Conservation (phyloP, 257 asterid species). For the Verbascum thapsus region DNA sequence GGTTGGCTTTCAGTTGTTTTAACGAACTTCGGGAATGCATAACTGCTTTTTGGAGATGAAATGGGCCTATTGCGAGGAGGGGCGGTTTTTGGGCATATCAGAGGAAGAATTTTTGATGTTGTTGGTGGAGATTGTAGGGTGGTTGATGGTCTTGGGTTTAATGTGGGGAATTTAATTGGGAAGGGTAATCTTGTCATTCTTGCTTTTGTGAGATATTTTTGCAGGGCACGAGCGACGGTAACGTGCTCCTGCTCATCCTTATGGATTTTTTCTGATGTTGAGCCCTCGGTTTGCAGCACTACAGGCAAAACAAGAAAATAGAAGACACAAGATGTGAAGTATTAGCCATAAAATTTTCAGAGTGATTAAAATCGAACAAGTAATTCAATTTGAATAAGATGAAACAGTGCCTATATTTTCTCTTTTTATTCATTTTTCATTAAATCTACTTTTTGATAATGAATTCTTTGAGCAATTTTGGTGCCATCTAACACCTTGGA, state of each 20-base stretch:
- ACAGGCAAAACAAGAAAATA: slow-evolving; percentile 46
- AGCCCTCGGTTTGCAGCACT: slow-evolving; percentile 69
- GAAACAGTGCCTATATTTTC: background rate
- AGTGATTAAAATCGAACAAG: background rate
- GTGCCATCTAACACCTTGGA: no score
- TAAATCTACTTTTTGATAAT: no score
- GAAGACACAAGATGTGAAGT: slow-evolving; percentile 11
- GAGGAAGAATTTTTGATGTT: slow-evolving; percentile 91
- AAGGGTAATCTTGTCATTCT: slow-evolving; percentile 59
- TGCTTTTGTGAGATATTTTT: slow-evolving; percentile 67
- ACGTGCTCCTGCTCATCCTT: slow-evolving; percentile 95
- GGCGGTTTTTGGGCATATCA: slow-evolving; percentile 70
- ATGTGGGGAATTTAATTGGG: slow-evolving; percentile 76
- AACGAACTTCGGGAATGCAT: slow-evolving; percentile 42
- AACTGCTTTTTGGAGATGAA: slow-evolving; percentile 38
- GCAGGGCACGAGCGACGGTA: slow-evolving; percentile 88
- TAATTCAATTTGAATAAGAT: background rate
- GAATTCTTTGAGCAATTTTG: no score
- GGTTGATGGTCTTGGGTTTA: slow-evolving; percentile 53
- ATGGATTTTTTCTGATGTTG: slow-evolving; percentile 48
- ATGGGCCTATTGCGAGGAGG: slow-evolving; percentile 50
- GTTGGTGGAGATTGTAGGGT: slow-evolving; percentile 60
- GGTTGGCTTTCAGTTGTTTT: slow-evolving; percentile 50
- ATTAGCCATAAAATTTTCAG: background rate
- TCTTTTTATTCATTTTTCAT: background rate